Evolutionary conservation across 768 basidiomycete species (phyloP).

Genomic region (Tulasnella calospora): DNA sequence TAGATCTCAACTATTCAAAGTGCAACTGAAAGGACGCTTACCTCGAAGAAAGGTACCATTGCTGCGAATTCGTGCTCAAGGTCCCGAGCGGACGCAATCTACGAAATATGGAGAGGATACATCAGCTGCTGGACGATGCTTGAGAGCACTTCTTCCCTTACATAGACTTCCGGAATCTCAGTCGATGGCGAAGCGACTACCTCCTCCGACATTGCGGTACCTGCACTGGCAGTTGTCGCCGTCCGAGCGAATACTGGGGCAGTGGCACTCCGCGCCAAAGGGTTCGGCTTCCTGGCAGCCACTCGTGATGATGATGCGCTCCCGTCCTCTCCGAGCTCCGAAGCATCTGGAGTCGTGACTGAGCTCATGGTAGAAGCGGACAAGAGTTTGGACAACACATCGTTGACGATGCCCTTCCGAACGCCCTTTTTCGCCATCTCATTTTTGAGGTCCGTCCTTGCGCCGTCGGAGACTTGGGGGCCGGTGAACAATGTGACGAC

Average conservation of each 20-base stretch:
- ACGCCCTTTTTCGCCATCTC: conserved; percentile 81
- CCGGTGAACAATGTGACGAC: conserved; percentile 83
- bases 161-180: conserved; percentile 21
- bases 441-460: conserved; percentile 90
- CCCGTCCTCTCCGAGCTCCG: neutral
- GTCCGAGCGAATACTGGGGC: neutral
- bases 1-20: neutral
- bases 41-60: conserved; percentile 80
- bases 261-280: neutral
- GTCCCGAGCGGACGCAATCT: conserved; percentile 77
- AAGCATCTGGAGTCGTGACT: neutral
- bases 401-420: conserved; percentile 80
- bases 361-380: conserved; percentile 28
- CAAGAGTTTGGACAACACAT: conserved; percentile 65
- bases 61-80: conserved; percentile 76
- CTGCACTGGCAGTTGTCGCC: neutral
- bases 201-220: neutral
- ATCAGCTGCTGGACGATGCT: neutral
- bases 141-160: neutral
- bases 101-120: neutral
- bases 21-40: conserved; percentile 34
- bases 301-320: neutral
- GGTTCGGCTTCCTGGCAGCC: neutral
- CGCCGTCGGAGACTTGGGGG: conserved; percentile 73
- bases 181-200: neutral